Base-by-base conservation (phyloP, 2,329 filamentous ascomycete genomes). In the Cryoendolithus antarcticus region DNA sequence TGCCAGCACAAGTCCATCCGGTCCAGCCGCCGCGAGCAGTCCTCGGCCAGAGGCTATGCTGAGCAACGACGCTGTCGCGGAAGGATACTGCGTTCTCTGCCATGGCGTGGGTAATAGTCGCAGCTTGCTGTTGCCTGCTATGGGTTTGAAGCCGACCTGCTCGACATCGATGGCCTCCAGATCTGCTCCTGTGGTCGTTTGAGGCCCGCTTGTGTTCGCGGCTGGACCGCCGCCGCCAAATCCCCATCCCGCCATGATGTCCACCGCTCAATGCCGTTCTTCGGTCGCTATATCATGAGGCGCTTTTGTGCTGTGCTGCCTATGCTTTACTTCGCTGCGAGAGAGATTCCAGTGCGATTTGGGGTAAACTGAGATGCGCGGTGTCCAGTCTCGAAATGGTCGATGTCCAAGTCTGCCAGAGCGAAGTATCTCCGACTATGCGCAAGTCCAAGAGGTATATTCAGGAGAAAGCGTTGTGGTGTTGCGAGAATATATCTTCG, bases 21-120 rank as follows among this genome's bases (percentile, higher is more conserved):
- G 89, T 9, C 85, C 83, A 37, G 84, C 91, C 35, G 88, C 91
- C 24, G 89, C 89, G 40, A 95, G 69, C 13, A 98, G 71, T 31
- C 86, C 86, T 60, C 77, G 80, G 44, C 71, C 75, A 28, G 85
- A 80, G 39, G 89, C 86, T 48, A 96, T 74, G 56, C 81, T 82
- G 45, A 98, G 70, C 30, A 98, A 78, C 2, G 85, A 93, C 9
- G 86, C 77, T 33, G 81, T 86, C 4, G 83, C 69, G 2, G 81
- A 69, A 27, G 91, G 89, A 15, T 83, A 69, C 30, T 74, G 66
- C 49, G 78, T 68, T 44, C 61, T 53, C 31, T 82, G 75, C 88
- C 89, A 96, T 57, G 80, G 69, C 12, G 78, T 71, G 10, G 86
- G 84, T 32, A 96, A 66, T 15, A 82, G 67, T 57, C 80, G 82